Percentiles rank a stretch among this genome's conserved stretches.
phyloP scores from a whole-genome alignment of 148 eudicot genomes.

The Fallopia convolvulus region DNA sequence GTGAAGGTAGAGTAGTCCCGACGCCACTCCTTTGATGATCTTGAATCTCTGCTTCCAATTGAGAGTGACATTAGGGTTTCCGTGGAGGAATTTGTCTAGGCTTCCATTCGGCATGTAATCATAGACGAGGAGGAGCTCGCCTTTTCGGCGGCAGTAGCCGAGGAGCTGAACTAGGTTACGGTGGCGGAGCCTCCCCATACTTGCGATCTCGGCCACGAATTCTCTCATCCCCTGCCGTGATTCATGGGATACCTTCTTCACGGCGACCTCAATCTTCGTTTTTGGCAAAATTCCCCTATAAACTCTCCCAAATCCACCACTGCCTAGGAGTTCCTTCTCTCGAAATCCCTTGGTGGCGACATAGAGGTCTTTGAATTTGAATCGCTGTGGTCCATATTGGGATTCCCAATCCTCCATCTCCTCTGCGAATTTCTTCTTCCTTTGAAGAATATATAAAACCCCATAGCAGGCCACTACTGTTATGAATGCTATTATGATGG shows the following conservation, averaged over 20 bases:
- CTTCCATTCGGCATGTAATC: constrained; percentile 45
- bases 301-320: constrained; percentile 38
- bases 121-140: constrained; percentile 32
- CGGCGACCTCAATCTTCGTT: constrained; percentile 26
- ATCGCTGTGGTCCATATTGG: constrained; percentile 35
- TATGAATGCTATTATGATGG: constrained; percentile 17
- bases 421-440: constrained; percentile 44
- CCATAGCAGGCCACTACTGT: constrained; percentile 8
- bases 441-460: constrained; percentile 10
- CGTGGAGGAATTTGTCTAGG: constrained; percentile 31
- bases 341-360: constrained; percentile 44
- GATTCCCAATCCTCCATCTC: constrained; percentile 48
- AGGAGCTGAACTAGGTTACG: constrained; percentile 40
- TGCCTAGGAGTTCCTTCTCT: constrained; percentile 32
- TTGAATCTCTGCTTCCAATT: constrained; percentile 27
- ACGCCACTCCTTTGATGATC: constrained; percentile 34
- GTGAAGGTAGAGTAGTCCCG: constrained; percentile 37
- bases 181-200: constrained; percentile 33
- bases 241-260: constrained; percentile 34
- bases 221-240: constrained; percentile 36
- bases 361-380: constrained; percentile 40
- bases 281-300: constrained; percentile 27
- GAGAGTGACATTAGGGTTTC: constrained; percentile 15
- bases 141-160: constrained; percentile 37
- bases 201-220: constrained; percentile 34